Conservation (phyloP, 768 basidiomycete species). For the Boletus sp. region DNA sequence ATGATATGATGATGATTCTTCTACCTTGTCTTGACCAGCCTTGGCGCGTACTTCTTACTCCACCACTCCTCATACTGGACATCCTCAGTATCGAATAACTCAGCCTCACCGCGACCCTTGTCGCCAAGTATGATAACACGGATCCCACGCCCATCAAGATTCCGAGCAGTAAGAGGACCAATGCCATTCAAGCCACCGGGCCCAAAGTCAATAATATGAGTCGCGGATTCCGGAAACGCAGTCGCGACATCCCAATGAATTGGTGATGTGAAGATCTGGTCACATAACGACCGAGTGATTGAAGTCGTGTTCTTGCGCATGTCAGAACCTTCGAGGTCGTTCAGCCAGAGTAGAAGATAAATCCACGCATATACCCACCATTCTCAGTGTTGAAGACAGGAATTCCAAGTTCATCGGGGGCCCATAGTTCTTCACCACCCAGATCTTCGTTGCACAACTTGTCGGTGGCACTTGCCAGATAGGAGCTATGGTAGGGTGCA, state of each 20-base stretch:
- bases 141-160: constrained; percentile 91
- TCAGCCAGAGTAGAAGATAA: constrained; percentile 22
- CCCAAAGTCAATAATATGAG: constrained; percentile 95
- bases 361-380: constrained; percentile 50
- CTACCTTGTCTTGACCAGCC: constrained; percentile 85
- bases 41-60: constrained; percentile 84
- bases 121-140: constrained; percentile 90
- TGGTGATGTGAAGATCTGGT: constrained; percentile 87
- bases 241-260: constrained; percentile 95
- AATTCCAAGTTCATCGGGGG: constrained; percentile 62
- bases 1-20: not conserved
- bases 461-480: constrained; percentile 71
- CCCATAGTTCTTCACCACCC: constrained; percentile 75
- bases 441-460: constrained; percentile 76
- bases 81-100: constrained; percentile 66
- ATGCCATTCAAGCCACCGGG: constrained; percentile 93
- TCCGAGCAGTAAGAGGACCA: constrained; percentile 84
- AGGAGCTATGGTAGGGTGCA: constrained; percentile 93
- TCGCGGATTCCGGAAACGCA: constrained; percentile 83
- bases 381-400: constrained; percentile 91
- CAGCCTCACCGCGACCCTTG: constrained; percentile 82
- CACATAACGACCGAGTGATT: constrained; percentile 83
- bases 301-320: constrained; percentile 66
- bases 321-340: constrained; percentile 63
- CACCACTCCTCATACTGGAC: constrained; percentile 85